Conservation (phyloP, 1,139 yeast genomes). For the Geotrichum reessii region DNA sequence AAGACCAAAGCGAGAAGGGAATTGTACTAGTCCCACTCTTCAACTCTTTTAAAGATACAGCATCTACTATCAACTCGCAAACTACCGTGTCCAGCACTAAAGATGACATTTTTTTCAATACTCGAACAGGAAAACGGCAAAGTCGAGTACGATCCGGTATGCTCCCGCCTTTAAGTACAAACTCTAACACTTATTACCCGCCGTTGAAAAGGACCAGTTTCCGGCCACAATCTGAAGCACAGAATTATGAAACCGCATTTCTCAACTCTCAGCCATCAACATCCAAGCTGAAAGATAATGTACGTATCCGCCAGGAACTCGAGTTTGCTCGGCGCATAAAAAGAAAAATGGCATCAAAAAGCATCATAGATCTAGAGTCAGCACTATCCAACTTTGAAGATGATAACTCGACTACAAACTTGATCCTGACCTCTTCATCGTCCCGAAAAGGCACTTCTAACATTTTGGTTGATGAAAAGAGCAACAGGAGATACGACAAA, state of each 20-base stretch:
- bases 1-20: background rate
- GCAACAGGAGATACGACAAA: background rate
- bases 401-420: conserved; percentile 1
- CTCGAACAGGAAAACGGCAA: conserved; percentile 5
- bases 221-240: background rate
- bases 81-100: background rate
- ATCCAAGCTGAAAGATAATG: background rate
- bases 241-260: background rate
- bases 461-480: background rate
- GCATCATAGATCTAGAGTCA: background rate
- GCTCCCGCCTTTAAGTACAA: conserved; percentile 5
- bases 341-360: background rate
- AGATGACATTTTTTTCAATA: background rate
- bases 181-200: background rate
- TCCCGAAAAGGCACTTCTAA: background rate
- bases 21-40: background rate
- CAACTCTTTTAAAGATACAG: background rate
- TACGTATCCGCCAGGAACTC: background rate
- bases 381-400: background rate
- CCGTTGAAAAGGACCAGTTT: background rate
- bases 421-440: background rate
- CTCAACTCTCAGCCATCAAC: background rate
- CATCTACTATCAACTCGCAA: background rate
- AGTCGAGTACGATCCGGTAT: conserved; percentile 3
- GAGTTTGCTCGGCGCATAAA: conserved; percentile 1